These are phyloP conservation scores for Murraya koenigii DNA, from an alignment of 345 rosid species.

Conservation along the genomic window DNA sequence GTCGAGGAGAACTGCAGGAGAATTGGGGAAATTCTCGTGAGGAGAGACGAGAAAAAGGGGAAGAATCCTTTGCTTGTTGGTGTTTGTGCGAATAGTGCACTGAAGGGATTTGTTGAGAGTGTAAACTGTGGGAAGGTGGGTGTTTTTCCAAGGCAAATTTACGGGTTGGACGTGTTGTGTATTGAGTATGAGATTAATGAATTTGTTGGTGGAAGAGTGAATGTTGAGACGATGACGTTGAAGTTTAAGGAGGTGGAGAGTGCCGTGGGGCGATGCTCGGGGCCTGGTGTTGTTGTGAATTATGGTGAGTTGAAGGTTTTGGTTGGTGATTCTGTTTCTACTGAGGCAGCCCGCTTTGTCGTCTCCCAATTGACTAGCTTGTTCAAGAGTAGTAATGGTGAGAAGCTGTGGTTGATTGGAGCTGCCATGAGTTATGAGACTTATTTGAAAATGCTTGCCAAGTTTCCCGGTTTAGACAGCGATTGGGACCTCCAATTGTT, in stretches of 20 bases:
- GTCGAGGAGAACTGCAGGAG: constrained; percentile 6
- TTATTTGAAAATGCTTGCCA: constrained; percentile 34
- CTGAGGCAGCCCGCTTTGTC: neutral
- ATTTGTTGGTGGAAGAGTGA: neutral
- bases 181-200: neutral
- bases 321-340: constrained; percentile 1
- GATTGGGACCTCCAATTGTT: constrained; percentile 67
- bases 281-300: constrained; percentile 15
- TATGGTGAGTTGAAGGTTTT: constrained; percentile 9
- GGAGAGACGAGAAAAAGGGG: constrained; percentile 8
- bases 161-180: neutral
- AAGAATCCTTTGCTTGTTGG: constrained; percentile 9
- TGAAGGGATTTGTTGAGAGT: constrained; percentile 1
- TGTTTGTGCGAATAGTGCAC: neutral
- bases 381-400: neutral
- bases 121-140: neutral
- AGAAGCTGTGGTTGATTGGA: constrained; percentile 17
- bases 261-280: neutral
- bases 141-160: constrained; percentile 2
- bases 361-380: neutral
- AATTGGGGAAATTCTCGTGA: constrained; percentile 13
- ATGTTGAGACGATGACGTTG: neutral
- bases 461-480: constrained; percentile 47
- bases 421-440: neutral
- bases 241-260: constrained; percentile 2